These are phyloP conservation scores for Solanum commersonii DNA, from an alignment of 257 asterid species.

Conservation along the genomic window DNA sequence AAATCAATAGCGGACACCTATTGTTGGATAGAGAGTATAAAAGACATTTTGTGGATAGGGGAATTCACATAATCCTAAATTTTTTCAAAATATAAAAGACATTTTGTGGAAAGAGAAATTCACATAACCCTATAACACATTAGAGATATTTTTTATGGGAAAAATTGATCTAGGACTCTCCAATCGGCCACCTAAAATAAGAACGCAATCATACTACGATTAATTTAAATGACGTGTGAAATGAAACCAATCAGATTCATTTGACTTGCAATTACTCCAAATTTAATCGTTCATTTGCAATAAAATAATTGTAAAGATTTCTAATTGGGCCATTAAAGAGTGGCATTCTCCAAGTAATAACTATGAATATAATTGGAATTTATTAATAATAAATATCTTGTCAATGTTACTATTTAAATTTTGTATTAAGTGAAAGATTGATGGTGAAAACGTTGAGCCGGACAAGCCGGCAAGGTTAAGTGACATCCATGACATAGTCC, in stretches of 20 bases:
- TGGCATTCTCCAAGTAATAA: not conserved
- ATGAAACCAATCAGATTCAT: not conserved
- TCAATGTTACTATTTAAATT: not conserved
- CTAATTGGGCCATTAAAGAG: not conserved
- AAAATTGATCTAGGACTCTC: not conserved
- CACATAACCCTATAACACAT: not conserved
- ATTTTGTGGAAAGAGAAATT: too few species aligned
- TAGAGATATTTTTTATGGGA: not conserved
- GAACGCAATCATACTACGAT: not conserved
- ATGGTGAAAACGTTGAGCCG: not conserved
- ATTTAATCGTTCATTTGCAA: not conserved
- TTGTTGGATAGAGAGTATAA: too few species aligned
- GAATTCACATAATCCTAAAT: not conserved
- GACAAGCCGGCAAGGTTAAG: not conserved
- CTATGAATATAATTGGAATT: not conserved
- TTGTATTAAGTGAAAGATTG: not conserved
- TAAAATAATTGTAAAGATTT: not conserved
- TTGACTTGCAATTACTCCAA: not conserved
- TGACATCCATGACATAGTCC: not conserved
- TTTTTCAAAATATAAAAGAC: too few species aligned
- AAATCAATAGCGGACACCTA: too few species aligned
- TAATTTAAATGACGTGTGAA: not conserved
- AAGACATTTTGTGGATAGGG: not conserved
- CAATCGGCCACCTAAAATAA: not conserved
- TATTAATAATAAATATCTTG: not conserved